Evolutionary conservation across 768 basidiomycete genomes (phyloP).

Genomic region (Pulveroboletus sp.): DNA sequence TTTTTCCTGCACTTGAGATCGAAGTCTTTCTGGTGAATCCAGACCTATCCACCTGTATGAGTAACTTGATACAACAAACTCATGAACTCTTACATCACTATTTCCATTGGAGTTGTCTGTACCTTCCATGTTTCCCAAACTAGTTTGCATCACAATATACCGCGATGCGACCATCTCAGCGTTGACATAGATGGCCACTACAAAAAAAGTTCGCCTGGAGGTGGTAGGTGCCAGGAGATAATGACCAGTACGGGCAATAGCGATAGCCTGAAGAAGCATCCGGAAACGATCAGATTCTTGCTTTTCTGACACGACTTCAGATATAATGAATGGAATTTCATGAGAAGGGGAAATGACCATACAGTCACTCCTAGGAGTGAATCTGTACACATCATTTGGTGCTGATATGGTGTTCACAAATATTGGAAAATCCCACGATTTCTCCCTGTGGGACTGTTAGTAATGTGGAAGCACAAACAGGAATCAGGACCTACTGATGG

Average conservation of each 20-base stretch:
- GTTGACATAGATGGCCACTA: slow-evolving; percentile 12
- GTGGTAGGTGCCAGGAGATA: background rate
- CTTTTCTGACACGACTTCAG: too few relatives aligned
- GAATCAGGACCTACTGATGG: background rate
- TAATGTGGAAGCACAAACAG: background rate
- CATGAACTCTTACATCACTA: background rate
- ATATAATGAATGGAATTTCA: too few relatives aligned
- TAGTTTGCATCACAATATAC: slow-evolving; percentile 4
- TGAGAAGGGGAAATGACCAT: too few relatives aligned
- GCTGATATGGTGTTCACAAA: background rate
- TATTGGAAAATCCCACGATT: slow-evolving; percentile 10
- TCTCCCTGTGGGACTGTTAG: background rate
- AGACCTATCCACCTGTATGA: background rate
- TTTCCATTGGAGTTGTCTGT: background rate
- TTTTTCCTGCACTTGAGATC: background rate
- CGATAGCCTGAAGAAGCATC: slow-evolving; percentile 14
- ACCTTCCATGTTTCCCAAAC: background rate
- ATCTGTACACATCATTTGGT: background rate
- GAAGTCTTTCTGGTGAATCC: too few relatives aligned
- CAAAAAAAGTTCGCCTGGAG: slow-evolving; percentile 2
- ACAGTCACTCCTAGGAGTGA: too few relatives aligned
- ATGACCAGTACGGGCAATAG: background rate
- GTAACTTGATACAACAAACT: background rate
- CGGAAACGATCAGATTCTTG: too few relatives aligned
- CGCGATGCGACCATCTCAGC: background rate